phyloP scores from a whole-genome alignment of 2,329 filamentous ascomycete genomes.

The Xylariaceae sp. region DNA sequence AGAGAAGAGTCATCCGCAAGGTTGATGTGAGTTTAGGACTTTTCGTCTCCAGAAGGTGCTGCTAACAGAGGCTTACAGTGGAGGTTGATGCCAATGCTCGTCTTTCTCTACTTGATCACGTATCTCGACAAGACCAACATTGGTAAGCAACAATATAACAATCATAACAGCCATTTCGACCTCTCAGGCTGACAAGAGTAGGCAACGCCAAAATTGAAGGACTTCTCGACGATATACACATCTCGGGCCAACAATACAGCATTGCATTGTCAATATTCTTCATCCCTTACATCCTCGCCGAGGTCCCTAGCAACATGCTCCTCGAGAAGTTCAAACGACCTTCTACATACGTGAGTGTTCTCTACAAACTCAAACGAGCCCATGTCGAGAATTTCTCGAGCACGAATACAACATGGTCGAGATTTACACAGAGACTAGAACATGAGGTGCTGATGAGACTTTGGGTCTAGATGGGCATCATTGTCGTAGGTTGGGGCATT shows the following conservation, averaged over 20 bases:
- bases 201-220: slow-evolving; percentile 25
- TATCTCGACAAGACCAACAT: slow-evolving; percentile 24
- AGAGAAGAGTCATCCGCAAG: slow-evolving; percentile 23
- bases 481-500: slow-evolving; percentile 25
- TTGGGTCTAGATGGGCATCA: not conserved
- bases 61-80: slow-evolving; percentile 10
- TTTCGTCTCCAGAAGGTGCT: too few species aligned
- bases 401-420: too few species aligned
- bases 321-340: slow-evolving; percentile 32
- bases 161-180: not conserved
- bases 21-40: slow-evolving; percentile 22
- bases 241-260: slow-evolving; percentile 28
- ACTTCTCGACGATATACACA: slow-evolving; percentile 5
- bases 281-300: slow-evolving; percentile 21
- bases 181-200: slow-evolving; percentile 4
- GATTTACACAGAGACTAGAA: not conserved
- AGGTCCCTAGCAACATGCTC: slow-evolving; percentile 33
- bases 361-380: too few species aligned
- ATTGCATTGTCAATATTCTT: slow-evolving; percentile 22
- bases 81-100: slow-evolving; percentile 22
- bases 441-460: not conserved
- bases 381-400: too few species aligned
- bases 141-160: not conserved
- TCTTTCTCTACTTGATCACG: slow-evolving; percentile 23
- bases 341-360: slow-evolving; percentile 32